Evolutionary conservation across 768 basidiomycete genomes (phyloP), one percentile per base, ranked within the genome.

Genomic region (Pisolithus marmoratus): DNA sequence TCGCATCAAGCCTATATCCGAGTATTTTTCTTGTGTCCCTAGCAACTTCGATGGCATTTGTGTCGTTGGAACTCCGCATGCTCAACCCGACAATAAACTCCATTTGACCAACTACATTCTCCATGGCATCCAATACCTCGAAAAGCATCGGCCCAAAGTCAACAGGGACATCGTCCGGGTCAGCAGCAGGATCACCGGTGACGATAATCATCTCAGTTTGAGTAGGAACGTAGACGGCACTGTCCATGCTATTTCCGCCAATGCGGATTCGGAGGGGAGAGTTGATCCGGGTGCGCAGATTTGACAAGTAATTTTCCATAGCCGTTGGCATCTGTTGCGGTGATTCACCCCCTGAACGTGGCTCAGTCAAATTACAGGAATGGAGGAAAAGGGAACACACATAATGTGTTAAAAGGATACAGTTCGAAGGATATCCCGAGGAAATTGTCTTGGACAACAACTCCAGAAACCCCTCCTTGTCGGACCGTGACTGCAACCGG

Each of bases 241-340:
- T 65, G 38, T 73, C 71, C 70, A 73, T 72, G 7, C 62, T 63
- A 50, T 73, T 73, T 15, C 72, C 72, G 8, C 72, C 72, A 20
- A 73, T 55, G 11, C 71, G 61, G 37, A 73, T 66, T 9, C 71
- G 61, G 8, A 72, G 58, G 5, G 71, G 70, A 45, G 65, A 65
- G 2, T 67, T 61, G 51, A 65, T 60, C 3, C 68, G 57, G 2
- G 58, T 61, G 9, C 60, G 60, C 23, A 73, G 42, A 37, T 71
- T 72, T 37, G 60, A 55, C 31, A 73, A 52, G 55, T 70, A 72
- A 46, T 72, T 72, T 51, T 70, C 66, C 65, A 72, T 71, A 1
- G 71, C 67, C 15, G 57, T 58, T 5, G 70, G 68, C 29, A 70
- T 65, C 15, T 59, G 59, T 14, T 60, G 46, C 9, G 60, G 57